Evolutionary conservation across 1,284 basidiomycete species (phyloP), one percentile per base, ranked within the genome.

Genomic region (Cutaneotrichosporon sp.): DNA sequence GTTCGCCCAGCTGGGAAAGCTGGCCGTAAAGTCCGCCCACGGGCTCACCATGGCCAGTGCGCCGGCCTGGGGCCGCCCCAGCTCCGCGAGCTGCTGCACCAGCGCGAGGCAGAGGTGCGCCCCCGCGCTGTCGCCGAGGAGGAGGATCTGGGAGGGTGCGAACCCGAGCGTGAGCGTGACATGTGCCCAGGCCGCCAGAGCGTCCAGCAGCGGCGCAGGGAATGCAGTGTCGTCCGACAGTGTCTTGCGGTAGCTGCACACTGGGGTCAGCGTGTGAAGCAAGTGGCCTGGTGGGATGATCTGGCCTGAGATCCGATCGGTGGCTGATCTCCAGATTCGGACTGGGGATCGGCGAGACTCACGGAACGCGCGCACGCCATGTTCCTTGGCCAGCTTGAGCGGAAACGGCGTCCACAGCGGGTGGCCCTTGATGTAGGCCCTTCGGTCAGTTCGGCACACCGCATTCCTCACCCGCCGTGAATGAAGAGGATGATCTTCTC

Each of bases 11-110:
- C 56, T 60, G 13, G 67, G 57, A 25, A 69, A 62, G 3, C 69
- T 67, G 34, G 61, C 50, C 10, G 65, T 66, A 10, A 86, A 69
- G 70, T 88, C 87, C 2, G 72, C 70, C 84, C 85, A 86, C 0
- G 86, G 85, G 0, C 86, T 86, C 38, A 83, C 74, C 7, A 85
- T 80, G 20, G 87, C 72, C 11, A 87, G 76, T 4, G 77, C 80
- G 20, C 82, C 81, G 5, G 86, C 85, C 34, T 81, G 78, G 0
- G 56, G 38, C 29, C 24, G 10, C 45, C 49, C 53, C 5, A 63
- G 53, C 33, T 55, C 57, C 6, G 55, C 43, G 2, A 66, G 57
- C 56, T 64, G 57, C 31, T 63, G 59, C 27, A 58, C 52, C 25
- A 67, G 49, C 3, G 56, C 31, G 34, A 67, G 66, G 8, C 38